Evolutionary conservation across 495 filamentous ascomycete species (phyloP).

Genomic region (Rostrohypoxylon terebratum): DNA sequence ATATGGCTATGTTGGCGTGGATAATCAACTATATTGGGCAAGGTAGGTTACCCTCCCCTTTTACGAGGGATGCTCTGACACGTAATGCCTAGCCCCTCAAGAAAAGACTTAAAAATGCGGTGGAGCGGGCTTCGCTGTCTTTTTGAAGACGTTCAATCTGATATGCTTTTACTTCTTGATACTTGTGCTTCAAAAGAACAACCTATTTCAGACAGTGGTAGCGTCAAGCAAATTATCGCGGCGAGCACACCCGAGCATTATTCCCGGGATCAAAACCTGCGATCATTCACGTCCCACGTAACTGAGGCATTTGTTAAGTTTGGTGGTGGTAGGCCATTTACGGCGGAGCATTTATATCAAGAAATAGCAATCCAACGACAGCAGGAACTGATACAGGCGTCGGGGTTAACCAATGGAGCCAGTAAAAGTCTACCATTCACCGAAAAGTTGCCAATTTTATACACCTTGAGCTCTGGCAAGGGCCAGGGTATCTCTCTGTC

Average conservation of each 20-base stretch:
- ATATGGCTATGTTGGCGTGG: constrained; percentile 61
- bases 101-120: constrained; percentile 57
- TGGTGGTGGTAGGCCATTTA: constrained; percentile 60
- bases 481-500: constrained; percentile 59
- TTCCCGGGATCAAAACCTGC: constrained; percentile 55
- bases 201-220: constrained; percentile 56
- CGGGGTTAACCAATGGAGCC: constrained; percentile 57
- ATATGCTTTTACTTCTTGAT: constrained; percentile 63
- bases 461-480: constrained; percentile 62
- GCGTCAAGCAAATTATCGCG: constrained; percentile 67
- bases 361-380: constrained; percentile 59
- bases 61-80: constrained; percentile 38
- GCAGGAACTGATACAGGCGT: constrained; percentile 55
- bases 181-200: constrained; percentile 59
- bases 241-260: constrained; percentile 63
- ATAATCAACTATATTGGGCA: constrained; percentile 67
- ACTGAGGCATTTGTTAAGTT: constrained; percentile 62
- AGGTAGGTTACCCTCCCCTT: constrained; percentile 58
- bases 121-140: constrained; percentile 64
- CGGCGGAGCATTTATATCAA: constrained; percentile 62
- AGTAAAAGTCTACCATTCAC: constrained; percentile 50
- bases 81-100: constrained; percentile 52
- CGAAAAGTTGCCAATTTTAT: constrained; percentile 60
- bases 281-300: constrained; percentile 64
- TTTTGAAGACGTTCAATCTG: constrained; percentile 63